Evolutionary conservation across 2,329 filamentous ascomycete genomes (phyloP).

Genomic region (Fusarium buxicola): DNA sequence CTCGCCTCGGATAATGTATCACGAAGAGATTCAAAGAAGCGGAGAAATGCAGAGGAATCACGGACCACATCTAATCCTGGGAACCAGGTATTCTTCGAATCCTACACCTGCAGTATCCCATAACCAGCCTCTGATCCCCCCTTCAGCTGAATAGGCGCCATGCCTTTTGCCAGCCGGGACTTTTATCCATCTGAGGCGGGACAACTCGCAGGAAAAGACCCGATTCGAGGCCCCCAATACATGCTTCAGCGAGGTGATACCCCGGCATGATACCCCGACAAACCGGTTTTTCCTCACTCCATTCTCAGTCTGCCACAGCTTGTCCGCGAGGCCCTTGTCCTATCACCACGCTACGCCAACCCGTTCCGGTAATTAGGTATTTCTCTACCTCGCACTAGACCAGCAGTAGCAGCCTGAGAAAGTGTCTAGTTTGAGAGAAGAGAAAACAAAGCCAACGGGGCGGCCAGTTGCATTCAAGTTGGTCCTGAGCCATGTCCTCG

Average conservation of each 20-base stretch:
- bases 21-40: slow-evolving; percentile 7
- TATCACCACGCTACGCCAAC: slow-evolving; percentile 8
- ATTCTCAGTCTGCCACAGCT: slow-evolving; percentile 5
- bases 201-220: background rate
- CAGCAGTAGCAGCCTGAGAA: no score
- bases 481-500: slow-evolving; percentile 10
- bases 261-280: slow-evolving; percentile 33
- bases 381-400: no score
- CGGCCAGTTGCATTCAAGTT: slow-evolving; percentile 20
- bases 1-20: slow-evolving; percentile 5
- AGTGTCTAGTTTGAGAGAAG: background rate
- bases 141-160: background rate
- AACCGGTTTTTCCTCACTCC: slow-evolving; percentile 37
- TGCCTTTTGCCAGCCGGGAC: slow-evolving; percentile 2
- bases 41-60: slow-evolving; percentile 19
- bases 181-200: slow-evolving; percentile 12
- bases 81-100: background rate
- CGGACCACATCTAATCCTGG: slow-evolving; percentile 10
- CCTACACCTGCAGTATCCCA: slow-evolving; percentile 2
- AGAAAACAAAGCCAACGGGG: slow-evolving; percentile 31
- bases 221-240: slow-evolving; percentile 35
- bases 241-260: slow-evolving; percentile 36
- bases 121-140: background rate
- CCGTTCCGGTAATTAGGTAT: no score
- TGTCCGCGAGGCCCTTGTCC: slow-evolving; percentile 2